phyloP scores from a whole-genome alignment of 2,329 filamentous ascomycete genomes.

The Penicillium sp. region DNA sequence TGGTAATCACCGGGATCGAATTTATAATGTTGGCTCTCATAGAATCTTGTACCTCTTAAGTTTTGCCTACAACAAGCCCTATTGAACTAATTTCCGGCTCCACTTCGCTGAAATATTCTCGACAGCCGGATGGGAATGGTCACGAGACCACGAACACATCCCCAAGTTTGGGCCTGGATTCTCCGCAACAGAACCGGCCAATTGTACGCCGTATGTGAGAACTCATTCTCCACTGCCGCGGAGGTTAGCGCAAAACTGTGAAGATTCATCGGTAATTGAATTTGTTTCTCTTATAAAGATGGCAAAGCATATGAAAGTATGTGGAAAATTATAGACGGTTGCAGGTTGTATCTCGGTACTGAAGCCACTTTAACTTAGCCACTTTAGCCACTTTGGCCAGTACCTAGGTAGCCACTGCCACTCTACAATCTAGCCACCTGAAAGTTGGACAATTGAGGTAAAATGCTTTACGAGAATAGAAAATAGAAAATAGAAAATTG shows the following conservation, averaged over 20 bases:
- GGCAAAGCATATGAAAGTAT: background rate
- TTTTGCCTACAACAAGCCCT: conserved; percentile 12
- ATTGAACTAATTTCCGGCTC: conserved; percentile 17
- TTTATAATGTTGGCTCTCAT: conserved; percentile 6
- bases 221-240: background rate
- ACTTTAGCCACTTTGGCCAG: background rate
- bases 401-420: background rate
- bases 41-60: conserved; percentile 3
- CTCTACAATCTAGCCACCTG: background rate
- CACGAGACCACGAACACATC: background rate
- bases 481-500: background rate
- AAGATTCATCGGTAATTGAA: background rate
- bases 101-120: conserved; percentile 11
- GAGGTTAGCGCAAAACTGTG: background rate
- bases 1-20: conserved; percentile 2
- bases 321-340: background rate
- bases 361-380: background rate
- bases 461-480: background rate
- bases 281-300: too few species aligned
- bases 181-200: background rate
- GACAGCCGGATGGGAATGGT: conserved; percentile 4
- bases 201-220: background rate
- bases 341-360: too few species aligned
- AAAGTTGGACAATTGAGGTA: background rate
- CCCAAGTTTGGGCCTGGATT: background rate